A percentile compares a stretch with the other conserved stretches of the same genome.
These are phyloP conservation scores for Yamadazyma dendronema DNA, from an alignment of 1,139 yeast species.

Conservation along the genomic window DNA sequence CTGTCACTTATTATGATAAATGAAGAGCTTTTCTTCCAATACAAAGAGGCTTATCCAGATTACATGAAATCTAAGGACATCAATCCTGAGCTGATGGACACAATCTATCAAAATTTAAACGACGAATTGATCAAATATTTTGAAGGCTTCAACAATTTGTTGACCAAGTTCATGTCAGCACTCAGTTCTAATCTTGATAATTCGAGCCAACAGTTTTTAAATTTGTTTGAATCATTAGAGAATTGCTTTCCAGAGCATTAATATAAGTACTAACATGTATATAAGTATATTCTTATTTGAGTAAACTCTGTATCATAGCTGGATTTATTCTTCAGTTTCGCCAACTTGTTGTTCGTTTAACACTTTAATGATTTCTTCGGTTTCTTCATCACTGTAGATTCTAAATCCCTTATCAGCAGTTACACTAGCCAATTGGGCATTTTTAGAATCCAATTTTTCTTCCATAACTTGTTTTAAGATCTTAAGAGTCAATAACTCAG, in stretches of 20 bases:
- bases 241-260: constrained; percentile 31
- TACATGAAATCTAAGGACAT: constrained; percentile 37
- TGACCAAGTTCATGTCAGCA: constrained; percentile 54
- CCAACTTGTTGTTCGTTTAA: constrained; percentile 68
- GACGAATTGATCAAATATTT: constrained; percentile 51
- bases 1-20: constrained; percentile 56
- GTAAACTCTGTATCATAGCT: too few species aligned
- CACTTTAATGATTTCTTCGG: constrained; percentile 74
- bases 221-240: constrained; percentile 54
- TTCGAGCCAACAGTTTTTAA: constrained; percentile 57
- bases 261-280: constrained; percentile 2
- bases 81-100: constrained; percentile 37
- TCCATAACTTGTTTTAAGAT: constrained; percentile 98
- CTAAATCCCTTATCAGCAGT: constrained; percentile 85
- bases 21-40: constrained; percentile 40
- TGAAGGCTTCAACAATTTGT: constrained; percentile 52
- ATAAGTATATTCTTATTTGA: too few species aligned
- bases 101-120: constrained; percentile 40
- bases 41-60: constrained; percentile 37
- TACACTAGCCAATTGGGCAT: constrained; percentile 93
- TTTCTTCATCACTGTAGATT: constrained; percentile 80
- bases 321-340: constrained; percentile 13
- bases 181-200: constrained; percentile 60
- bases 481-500: constrained; percentile 85
- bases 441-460: constrained; percentile 92